A percentile compares a stretch with the other conserved stretches of the same genome.
These are phyloP conservation scores for Saccharomycopsis selenospora DNA, from an alignment of 805 yeast genomes.

Conservation along the genomic window DNA sequence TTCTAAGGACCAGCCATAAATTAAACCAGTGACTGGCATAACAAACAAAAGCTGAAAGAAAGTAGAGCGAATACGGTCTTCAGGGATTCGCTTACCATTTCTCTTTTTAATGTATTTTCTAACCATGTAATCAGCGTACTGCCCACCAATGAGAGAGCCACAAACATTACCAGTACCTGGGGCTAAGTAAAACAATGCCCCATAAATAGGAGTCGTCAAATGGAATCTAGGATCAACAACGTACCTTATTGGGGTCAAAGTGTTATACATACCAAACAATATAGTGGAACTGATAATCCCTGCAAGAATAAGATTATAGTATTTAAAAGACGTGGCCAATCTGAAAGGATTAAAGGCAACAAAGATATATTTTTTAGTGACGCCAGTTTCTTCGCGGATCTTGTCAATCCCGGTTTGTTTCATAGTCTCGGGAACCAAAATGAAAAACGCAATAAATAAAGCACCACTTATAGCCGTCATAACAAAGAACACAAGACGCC, in stretches of 20 bases:
- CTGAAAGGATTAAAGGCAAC: slow-evolving; percentile 40
- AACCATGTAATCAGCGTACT: slow-evolving; percentile 43
- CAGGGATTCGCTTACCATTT: slow-evolving; percentile 41
- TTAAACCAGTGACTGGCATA: slow-evolving; percentile 38
- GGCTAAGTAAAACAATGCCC: slow-evolving; percentile 47
- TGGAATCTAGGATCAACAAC: slow-evolving; percentile 51
- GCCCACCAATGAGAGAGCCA: slow-evolving; percentile 48
- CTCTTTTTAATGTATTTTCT: slow-evolving; percentile 35
- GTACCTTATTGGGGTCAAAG: slow-evolving; percentile 48
- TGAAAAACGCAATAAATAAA: slow-evolving; percentile 30
- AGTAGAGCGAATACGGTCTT: slow-evolving; percentile 42
- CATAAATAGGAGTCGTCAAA: slow-evolving; percentile 40
- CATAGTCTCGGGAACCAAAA: slow-evolving; percentile 43
- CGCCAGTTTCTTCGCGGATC: slow-evolving; percentile 24
- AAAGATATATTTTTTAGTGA: slow-evolving; percentile 34
- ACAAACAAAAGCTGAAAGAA: slow-evolving; percentile 35
- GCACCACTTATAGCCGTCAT: slow-evolving; percentile 38
- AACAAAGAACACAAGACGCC: slow-evolving; percentile 50
- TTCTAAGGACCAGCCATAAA: slow-evolving; percentile 50
- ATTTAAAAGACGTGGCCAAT: slow-evolving; percentile 36
- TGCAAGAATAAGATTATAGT: slow-evolving; percentile 38
- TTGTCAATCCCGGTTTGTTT: slow-evolving; percentile 28
- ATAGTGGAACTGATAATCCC: slow-evolving; percentile 37
- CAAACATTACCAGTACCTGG: slow-evolving; percentile 49
- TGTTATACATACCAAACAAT: slow-evolving; percentile 42